Evolutionary conservation across 2,329 filamentous ascomycete genomes (phyloP).

Genomic region (Fusarium zealandicum): DNA sequence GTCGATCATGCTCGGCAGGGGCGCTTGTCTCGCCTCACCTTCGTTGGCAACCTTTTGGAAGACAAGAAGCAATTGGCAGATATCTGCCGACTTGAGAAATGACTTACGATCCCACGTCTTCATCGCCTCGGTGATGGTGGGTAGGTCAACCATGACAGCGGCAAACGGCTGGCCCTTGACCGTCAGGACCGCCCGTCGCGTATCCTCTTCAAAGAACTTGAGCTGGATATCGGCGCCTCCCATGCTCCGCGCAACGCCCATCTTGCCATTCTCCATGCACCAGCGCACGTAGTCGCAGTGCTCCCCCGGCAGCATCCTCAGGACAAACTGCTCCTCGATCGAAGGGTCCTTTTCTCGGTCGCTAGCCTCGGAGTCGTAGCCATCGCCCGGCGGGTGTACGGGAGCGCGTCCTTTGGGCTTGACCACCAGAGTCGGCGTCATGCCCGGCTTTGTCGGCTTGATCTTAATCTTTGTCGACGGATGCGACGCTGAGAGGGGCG

Average conservation of each 20-base stretch:
- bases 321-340: slow-evolving; percentile 87
- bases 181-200: slow-evolving; percentile 74
- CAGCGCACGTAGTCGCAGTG: slow-evolving; percentile 84
- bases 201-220: slow-evolving; percentile 78
- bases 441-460: slow-evolving; percentile 48
- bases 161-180: slow-evolving; percentile 77
- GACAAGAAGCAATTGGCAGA: slow-evolving; percentile 88
- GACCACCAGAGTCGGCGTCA: slow-evolving; percentile 53
- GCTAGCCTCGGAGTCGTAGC: slow-evolving; percentile 95
- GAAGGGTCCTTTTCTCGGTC: slow-evolving; percentile 87
- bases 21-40: slow-evolving; percentile 68
- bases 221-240: slow-evolving; percentile 81
- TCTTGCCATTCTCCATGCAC: slow-evolving; percentile 77
- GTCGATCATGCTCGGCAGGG: slow-evolving; percentile 77
- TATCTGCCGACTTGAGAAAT: slow-evolving; percentile 88
- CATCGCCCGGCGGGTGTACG: slow-evolving; percentile 77
- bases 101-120: slow-evolving; percentile 91
- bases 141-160: slow-evolving; percentile 81
- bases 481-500: slow-evolving; percentile 42
- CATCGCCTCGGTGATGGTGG: slow-evolving; percentile 88
- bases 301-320: slow-evolving; percentile 86
- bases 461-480: slow-evolving; percentile 64
- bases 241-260: slow-evolving; percentile 69
- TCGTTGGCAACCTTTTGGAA: slow-evolving; percentile 72
- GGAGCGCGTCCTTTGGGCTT: slow-evolving; percentile 74